Evolutionary conservation across 768 basidiomycete genomes (phyloP).

Genomic region (Boletales sp.): DNA sequence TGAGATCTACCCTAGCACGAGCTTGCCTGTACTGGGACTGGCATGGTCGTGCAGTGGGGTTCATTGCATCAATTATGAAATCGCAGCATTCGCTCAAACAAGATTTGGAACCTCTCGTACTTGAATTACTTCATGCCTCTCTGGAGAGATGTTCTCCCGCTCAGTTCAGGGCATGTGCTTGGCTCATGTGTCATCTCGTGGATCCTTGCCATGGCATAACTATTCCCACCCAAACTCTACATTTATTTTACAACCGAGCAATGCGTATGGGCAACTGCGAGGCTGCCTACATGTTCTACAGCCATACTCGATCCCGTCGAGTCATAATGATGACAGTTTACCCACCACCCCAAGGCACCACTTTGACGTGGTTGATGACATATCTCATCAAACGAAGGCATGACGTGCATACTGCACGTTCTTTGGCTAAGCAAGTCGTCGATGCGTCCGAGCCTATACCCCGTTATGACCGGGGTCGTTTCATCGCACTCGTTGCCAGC

Average conservation of each 20-base stretch:
- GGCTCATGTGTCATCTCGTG: conserved; percentile 41
- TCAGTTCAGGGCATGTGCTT: conserved; percentile 39
- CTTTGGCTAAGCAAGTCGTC: conserved; percentile 48
- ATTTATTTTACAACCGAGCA: conserved; percentile 45
- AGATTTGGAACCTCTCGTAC: conserved; percentile 32
- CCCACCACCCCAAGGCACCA: conserved; percentile 45
- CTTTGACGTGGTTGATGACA: conserved; percentile 53
- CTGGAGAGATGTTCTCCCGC: conserved; percentile 33
- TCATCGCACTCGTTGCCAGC: conserved; percentile 46
- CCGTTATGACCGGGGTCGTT: conserved; percentile 40
- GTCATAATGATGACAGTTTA: conserved; percentile 37
- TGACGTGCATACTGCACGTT: conserved; percentile 45
- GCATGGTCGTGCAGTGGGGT: conserved; percentile 38
- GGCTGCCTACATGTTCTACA: conserved; percentile 46
- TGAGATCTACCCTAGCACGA: conserved; percentile 47
- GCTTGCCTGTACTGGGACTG: conserved; percentile 56
- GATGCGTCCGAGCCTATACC: conserved; percentile 40
- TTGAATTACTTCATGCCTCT: conserved; percentile 43
- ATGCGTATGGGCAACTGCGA: conserved; percentile 22
- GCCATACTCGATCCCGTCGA: conserved; percentile 36
- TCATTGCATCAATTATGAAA: conserved; percentile 33
- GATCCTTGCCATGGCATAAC: conserved; percentile 22
- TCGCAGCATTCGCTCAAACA: conserved; percentile 20
- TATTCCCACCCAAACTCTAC: conserved; percentile 44
- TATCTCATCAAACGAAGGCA: conserved; percentile 37